Evolutionary conservation across 495 filamentous ascomycete genomes (phyloP).

Genomic region (Penicillium flavigenum): DNA sequence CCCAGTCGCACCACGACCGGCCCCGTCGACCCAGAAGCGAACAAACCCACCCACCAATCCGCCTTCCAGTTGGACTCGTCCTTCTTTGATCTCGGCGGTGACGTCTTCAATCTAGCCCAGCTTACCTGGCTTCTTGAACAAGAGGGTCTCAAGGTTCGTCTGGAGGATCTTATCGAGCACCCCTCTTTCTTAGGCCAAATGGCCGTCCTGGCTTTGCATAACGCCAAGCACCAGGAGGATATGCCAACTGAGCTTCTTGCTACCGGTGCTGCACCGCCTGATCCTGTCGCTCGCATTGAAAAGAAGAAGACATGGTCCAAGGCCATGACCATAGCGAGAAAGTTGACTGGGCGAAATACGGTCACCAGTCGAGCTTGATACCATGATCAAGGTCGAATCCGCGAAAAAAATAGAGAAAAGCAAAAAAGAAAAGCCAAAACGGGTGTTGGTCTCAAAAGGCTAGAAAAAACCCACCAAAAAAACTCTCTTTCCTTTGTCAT

Average conservation of each 20-base stretch:
- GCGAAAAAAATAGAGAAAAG: constrained; percentile 6
- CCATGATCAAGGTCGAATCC: background rate
- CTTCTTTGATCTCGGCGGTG: constrained; percentile 55
- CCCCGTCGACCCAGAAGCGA: constrained; percentile 4
- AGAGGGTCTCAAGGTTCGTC: constrained; percentile 48
- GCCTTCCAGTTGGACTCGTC: constrained; percentile 47
- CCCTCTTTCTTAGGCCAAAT: constrained; percentile 52
- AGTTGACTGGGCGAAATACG: constrained; percentile 29
- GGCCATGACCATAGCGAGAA: constrained; percentile 34
- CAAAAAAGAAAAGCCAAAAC: constrained; percentile 8
- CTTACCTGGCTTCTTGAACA: constrained; percentile 48
- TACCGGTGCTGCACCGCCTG: constrained; percentile 16
- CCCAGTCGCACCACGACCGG: constrained; percentile 24
- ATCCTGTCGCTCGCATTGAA: constrained; percentile 17
- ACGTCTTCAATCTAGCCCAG: constrained; percentile 53
- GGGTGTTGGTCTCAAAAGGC: background rate
- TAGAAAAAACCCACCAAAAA: constrained; percentile 8
- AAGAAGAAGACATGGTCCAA: constrained; percentile 36
- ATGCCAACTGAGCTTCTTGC: constrained; percentile 17
- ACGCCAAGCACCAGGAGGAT: constrained; percentile 29
- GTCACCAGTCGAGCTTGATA: constrained; percentile 21
- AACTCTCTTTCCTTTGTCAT: background rate
- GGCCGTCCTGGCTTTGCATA: constrained; percentile 43
- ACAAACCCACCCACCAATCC: constrained; percentile 16
- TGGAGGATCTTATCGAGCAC: constrained; percentile 53